Percentiles rank a stretch among this genome's conserved stretches.
phyloP scores from a whole-genome alignment of 2,329 filamentous ascomycete genomes.

The Penicillium psychrosexuale region DNA sequence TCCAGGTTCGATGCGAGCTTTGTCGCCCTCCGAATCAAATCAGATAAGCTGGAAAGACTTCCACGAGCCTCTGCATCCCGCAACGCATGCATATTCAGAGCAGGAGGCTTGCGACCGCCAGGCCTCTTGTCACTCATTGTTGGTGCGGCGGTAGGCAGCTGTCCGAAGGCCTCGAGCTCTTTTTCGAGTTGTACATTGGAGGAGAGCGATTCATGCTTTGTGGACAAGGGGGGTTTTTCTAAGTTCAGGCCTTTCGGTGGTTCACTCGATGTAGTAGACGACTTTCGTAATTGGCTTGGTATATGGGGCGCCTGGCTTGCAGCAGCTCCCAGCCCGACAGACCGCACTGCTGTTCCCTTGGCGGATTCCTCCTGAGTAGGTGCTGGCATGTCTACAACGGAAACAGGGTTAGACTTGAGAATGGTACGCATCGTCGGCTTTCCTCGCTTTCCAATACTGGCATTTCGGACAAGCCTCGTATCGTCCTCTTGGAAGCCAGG shows the following conservation, averaged over 20 bases:
- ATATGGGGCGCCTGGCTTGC: neutral
- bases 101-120: slow-evolving; percentile 57
- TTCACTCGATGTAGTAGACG: slow-evolving; percentile 23
- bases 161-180: slow-evolving; percentile 14
- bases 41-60: slow-evolving; percentile 86
- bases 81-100: slow-evolving; percentile 77
- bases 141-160: slow-evolving; percentile 28
- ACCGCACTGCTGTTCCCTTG: neutral
- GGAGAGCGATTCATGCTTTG: slow-evolving; percentile 9
- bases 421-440: slow-evolving; percentile 45
- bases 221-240: slow-evolving; percentile 35
- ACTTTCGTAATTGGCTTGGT: slow-evolving; percentile 11
- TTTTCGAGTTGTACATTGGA: slow-evolving; percentile 22
- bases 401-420: slow-evolving; percentile 27
- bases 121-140: slow-evolving; percentile 43
- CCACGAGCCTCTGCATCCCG: slow-evolving; percentile 77
- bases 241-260: slow-evolving; percentile 22
- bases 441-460: slow-evolving; percentile 43
- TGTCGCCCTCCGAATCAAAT: slow-evolving; percentile 85
- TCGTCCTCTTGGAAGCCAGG: slow-evolving; percentile 19
- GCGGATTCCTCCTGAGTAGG: slow-evolving; percentile 6
- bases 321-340: slow-evolving; percentile 1
- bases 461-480: slow-evolving; percentile 38
- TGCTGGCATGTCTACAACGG: slow-evolving; percentile 12
- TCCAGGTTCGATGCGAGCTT: slow-evolving; percentile 84